Evolutionary conservation across 108 stramenopile genomes (phyloP), one percentile per base, ranked within the genome.

Genomic region (Pseudonitzschia pungens): DNA sequence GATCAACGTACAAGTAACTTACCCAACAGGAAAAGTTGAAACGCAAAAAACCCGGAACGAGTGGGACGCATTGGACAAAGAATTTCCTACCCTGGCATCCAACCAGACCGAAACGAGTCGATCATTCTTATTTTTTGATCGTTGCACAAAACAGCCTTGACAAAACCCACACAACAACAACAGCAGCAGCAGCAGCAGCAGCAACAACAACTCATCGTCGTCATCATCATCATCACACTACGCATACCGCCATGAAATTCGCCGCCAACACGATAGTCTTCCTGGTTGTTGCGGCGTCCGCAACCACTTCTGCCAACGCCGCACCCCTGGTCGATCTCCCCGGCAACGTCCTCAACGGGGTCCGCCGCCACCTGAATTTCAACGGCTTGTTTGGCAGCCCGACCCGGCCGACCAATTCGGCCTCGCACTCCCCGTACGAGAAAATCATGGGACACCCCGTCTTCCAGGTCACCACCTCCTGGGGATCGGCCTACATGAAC

Each of bases 401-500:
- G 0, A 62, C 60, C 0, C 60, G 60, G 0, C 60, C 60, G 5
- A 62, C 60, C 0, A 62, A 62, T n/a, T 40, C 33, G 7, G 60
- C 32, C 9, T 33, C 33, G n/a, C 36, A 62, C 50, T 75, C 86
- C 16, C 79, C 86, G 26, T 90, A 94, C 77, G 92, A 94, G 54
- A 85, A 89, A 26, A 78, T 91, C 58, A 71, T 73, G 53, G 85
- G 86, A 40, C 87, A 89, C 59, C 90, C 93, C 9, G 93, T 90
- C 66, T 94, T 94, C 69, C 82, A 87, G 68, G 93, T 94, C 29
- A 94, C 93, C 32, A 92, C 90, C 16, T 70, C 87, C 16, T 90
- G 89, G 88, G 93, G 93, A 29, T 82, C 82, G 27, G 85, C 93
- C 24, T 94, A 94, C 78, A 87, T 94, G 85, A 89, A 83, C 66